Base-by-base conservation (phyloP, 164 flowering plant genomes). In the Vitis amurensis region DNA sequence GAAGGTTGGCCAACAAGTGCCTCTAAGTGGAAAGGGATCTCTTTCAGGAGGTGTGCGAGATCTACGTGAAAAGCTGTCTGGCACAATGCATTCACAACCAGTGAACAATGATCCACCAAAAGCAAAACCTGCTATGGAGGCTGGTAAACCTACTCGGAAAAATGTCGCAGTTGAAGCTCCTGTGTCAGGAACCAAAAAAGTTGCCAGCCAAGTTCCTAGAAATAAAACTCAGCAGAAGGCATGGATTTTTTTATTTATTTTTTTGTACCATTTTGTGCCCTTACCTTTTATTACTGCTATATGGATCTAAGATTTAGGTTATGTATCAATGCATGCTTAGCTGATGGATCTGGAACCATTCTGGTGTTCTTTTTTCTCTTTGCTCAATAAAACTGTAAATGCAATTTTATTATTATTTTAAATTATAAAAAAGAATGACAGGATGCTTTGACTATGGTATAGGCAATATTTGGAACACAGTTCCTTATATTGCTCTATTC, bases 1-100 rank as follows among this genome's bases (percentile, higher is more conserved):
- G 80, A 93, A 82, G 84, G 82, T 76, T 57, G 69, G 71, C 17
- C 82, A 77, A 59, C 86, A 83, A 60, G 78, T 71, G 50, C n/a
- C 80, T 68, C 88, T 75, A 69, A 80, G 73, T 78, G 85, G 81
- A 69, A 85, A 74, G 72, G 79, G 79, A 37, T 64, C 86, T 69
- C 37, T 59, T 71, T 68, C 81, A 62, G 89, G 80, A 58, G 80
- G 83, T 74, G 80, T 80, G 68, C 82, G 83, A 55, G 98, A 95
- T 84, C 76, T 95, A 55, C 98, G 99, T 68, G 98, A 93, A 78
- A 91, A 77, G 83, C 78, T 95, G 2, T 91, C 99, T 56, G 99
- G 99, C 23, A 73, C 83, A 27, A 78, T 81, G 81, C 81, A 81
- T 73, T 29, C 87, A 71, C 92, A 84, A 66, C 87, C 86, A 48